A percentile compares a stretch with the other conserved stretches of the same genome.
Conservation (phyloP, 179 eudicot species). For the Drosera spatulata region DNA sequence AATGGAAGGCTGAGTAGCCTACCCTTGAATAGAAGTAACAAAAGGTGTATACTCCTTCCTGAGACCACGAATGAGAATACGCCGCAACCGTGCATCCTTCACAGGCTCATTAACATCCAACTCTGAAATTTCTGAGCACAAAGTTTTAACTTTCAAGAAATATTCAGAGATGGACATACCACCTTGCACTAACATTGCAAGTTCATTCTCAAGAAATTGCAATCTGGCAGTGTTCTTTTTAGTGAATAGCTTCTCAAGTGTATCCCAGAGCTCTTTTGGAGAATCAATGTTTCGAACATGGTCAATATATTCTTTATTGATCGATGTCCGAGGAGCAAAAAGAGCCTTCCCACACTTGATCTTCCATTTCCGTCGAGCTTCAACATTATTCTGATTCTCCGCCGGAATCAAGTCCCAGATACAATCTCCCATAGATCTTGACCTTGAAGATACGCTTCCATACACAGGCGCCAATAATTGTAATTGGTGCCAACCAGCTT, state of each 20-base stretch:
- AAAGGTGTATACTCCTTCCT: conserved; percentile 4
- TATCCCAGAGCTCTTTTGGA: conserved; percentile 3
- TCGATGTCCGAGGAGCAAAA: conserved; percentile 4
- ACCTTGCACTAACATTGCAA: conserved; percentile 1
- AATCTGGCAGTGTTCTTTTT: conserved; percentile 9
- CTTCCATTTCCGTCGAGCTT: conserved; percentile 8
- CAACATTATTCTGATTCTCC: conserved; percentile 3
- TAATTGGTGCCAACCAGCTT: background rate
- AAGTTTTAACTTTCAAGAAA: conserved; percentile 7
- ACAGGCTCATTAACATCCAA: conserved; percentile 3
- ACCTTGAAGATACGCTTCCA: no score
- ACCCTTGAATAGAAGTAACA: conserved; percentile 13
- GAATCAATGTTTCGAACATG: conserved; percentile 3
- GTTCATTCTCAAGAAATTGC: conserved; percentile 9
- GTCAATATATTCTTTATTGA: conserved; percentile 6
- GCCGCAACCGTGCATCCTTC: background rate
- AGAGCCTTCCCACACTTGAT: conserved; percentile 12
- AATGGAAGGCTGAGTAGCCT: conserved; percentile 6
- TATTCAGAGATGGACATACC: conserved; percentile 6
- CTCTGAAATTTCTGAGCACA: conserved; percentile 8
- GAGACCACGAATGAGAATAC: conserved; percentile 3
- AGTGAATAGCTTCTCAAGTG: conserved; percentile 8
- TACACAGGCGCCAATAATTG: background rate
- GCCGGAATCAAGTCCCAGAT: background rate
- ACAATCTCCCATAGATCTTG: conserved; percentile 8